These are phyloP conservation scores for Mesembryanthemum crystallinum DNA, from an alignment of 148 eudicot genomes.

Conservation along the genomic window DNA sequence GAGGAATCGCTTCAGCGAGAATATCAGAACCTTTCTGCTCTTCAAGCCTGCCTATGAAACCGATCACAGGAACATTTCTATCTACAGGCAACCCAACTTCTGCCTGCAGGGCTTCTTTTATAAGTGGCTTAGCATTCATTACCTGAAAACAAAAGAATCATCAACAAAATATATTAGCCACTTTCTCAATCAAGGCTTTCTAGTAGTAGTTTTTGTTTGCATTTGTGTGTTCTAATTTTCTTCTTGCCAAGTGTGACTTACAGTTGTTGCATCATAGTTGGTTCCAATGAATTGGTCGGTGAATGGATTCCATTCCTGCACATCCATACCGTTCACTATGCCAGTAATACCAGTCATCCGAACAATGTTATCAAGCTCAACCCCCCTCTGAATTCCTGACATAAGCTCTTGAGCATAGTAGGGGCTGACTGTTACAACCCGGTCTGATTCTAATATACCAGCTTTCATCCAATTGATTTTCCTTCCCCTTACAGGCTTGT, in stretches of 20 bases:
- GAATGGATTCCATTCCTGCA: constrained; percentile 82
- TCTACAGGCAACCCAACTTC: constrained; percentile 79
- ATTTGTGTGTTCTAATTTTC: neutral
- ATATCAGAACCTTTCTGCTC: constrained; percentile 99
- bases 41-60: constrained; percentile 91
- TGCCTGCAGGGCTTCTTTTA: constrained; percentile 87
- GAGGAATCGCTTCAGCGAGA: constrained; percentile 64
- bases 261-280: constrained; percentile 62
- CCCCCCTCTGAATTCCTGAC: constrained; percentile 67
- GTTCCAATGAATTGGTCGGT: constrained; percentile 55
- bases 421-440: constrained; percentile 79
- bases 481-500: constrained; percentile 67
- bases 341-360: constrained; percentile 51
- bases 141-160: constrained; percentile 38
- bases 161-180: neutral
- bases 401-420: constrained; percentile 72
- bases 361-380: constrained; percentile 57
- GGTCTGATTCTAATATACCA: constrained; percentile 63
- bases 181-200: neutral
- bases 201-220: neutral
- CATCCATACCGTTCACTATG: constrained; percentile 88
- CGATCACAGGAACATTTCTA: constrained; percentile 68
- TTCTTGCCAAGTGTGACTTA: constrained; percentile 27
- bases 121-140: constrained; percentile 60
- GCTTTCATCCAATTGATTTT: constrained; percentile 97